Evolutionary conservation across 345 rosid genomes (phyloP), one percentile per base, ranked within the genome.

Genomic region (Pugionium dolabratum): DNA sequence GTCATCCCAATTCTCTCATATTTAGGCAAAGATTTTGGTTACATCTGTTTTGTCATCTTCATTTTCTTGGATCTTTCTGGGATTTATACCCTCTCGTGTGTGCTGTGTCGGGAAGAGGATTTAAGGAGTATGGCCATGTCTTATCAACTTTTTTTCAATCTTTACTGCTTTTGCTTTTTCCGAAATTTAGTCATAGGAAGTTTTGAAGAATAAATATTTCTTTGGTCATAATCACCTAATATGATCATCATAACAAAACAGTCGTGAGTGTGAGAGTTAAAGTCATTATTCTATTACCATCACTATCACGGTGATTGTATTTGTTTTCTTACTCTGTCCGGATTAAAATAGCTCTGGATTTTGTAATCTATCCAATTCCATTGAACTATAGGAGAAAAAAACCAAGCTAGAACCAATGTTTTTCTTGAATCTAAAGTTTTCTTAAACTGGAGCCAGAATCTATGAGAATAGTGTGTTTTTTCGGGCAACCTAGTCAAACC

Each of bases 1-100:
- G 2, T 9, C 54, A 30, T 71, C 39, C 7, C 58, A 55, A 4
- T 47, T 71, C 6, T 55, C 42, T 71, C 52, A 4, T 6, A 40
- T 72, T 35, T 65, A 58, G 66, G 67, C 71, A 65, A 72, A 65
- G 71, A 50, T 72, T 72, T 72, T 72, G 66, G 43, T 72, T 30
- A 18, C 18, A 0, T 11, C 9, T 36, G 10, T 31, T 72, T 65
- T 42, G 25, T 58, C 3, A 2, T 43, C 5, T 66, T 52, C 10
- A 11, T 72, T 50, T 72, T 50, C 29, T 28, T 65, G 66, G 76
- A 57, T 49, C 49, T 32, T 2, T 56, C 10, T 40, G 18, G 9
- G 6, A 35, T 57, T 50, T 64, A 50, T 46, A 35, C 18, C 10
- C 18, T 36, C 18, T 61, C 42, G 9, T 40, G 4, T 64, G 18